Base-by-base conservation (phyloP, 2,329 filamentous ascomycete species). In the Aspergillus carbonarius region DNA sequence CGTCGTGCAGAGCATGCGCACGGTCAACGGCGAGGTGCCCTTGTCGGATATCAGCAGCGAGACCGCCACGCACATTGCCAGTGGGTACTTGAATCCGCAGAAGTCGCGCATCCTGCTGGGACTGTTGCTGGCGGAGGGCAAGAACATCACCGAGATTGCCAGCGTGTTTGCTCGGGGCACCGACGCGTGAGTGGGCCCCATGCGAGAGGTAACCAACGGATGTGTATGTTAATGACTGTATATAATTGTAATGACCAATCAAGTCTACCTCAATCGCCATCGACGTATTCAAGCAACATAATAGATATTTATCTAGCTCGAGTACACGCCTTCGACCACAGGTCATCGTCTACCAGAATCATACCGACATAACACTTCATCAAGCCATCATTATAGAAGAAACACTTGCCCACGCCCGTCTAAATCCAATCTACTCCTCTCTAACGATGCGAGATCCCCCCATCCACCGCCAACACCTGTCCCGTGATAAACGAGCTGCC, bases 1-100 rank as follows among this genome's bases (percentile, higher is more conserved):
- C 13, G 54, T 70, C 13, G 66, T 70, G 4, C 46, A 57, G 35
- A 69, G 66, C 34, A 63, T 63, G 15, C 64, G 67, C 20, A 69
- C 66, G 13, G 66, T 63, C 3, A 69, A 67, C 27, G 68, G 66
- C 10, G 67, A 70, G 47, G 67, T 68, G 4, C 67, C 68, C 8
- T 55, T 58, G 18, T 63, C 66, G 0, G 63, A 63, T 17, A 54
- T 52, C n/a, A 40, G 44, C 5, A 63, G 57, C 18, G 56, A 59
- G 8, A 67, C 67, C 49, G 62, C 63, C 2, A 67, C 64, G 32
- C 56, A 59, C 9, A 67, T 69, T 52, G 62, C 63, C 2, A 68
- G 66, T 42, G 67, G 67, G 9, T 63, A 59, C 49, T 35, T 66
- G 52, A 66, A 63, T 58, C 64, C 64, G 5, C 46, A 54, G 18